These are phyloP conservation scores for Coprinellus micaceus DNA, from an alignment of 768 basidiomycete species.

Conservation along the genomic window DNA sequence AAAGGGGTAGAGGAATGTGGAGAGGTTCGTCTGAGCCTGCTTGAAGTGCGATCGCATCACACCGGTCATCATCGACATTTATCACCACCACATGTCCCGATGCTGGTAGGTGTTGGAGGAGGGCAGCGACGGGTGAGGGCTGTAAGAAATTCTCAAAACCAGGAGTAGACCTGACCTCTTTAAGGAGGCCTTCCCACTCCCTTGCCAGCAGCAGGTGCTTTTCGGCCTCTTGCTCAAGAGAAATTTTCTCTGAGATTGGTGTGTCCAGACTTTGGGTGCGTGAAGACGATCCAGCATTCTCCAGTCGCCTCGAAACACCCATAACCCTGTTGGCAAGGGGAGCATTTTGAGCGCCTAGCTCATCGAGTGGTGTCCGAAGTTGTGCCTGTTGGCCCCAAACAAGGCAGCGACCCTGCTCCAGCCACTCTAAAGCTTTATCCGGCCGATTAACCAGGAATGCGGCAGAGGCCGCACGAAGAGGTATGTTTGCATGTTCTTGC, in stretches of 20 bases:
- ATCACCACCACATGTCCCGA: constrained; percentile 19
- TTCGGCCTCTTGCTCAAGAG: constrained; percentile 14
- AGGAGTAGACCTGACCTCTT: constrained; percentile 7
- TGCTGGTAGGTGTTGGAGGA: constrained; percentile 10
- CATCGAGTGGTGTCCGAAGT: constrained; percentile 17
- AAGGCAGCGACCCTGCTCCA: constrained; percentile 19
- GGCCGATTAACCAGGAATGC: constrained; percentile 5
- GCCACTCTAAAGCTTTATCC: constrained; percentile 18
- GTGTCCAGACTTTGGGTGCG: not conserved
- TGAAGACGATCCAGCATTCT: constrained; percentile 8
- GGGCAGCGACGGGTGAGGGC: constrained; percentile 4
- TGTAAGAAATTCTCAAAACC: constrained; percentile 21
- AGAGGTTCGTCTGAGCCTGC: not conserved
- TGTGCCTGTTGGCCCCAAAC: constrained; percentile 16
- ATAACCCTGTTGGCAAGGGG: constrained; percentile 11
- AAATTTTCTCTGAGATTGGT: constrained; percentile 3
- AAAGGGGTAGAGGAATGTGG: constrained; percentile 9
- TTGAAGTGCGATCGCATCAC: constrained; percentile 19
- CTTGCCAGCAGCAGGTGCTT: constrained; percentile 15
- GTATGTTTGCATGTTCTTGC: not conserved
- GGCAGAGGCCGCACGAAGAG: constrained; percentile 10
- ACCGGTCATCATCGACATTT: constrained; percentile 14
- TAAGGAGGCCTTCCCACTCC: constrained; percentile 16
- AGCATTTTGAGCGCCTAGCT: constrained; percentile 7
- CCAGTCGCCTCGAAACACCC: constrained; percentile 13